Evolutionary conservation across 352 stramenopile species (phyloP), one percentile per base, ranked within the genome.

Genomic region (Phytophthora sp.): DNA sequence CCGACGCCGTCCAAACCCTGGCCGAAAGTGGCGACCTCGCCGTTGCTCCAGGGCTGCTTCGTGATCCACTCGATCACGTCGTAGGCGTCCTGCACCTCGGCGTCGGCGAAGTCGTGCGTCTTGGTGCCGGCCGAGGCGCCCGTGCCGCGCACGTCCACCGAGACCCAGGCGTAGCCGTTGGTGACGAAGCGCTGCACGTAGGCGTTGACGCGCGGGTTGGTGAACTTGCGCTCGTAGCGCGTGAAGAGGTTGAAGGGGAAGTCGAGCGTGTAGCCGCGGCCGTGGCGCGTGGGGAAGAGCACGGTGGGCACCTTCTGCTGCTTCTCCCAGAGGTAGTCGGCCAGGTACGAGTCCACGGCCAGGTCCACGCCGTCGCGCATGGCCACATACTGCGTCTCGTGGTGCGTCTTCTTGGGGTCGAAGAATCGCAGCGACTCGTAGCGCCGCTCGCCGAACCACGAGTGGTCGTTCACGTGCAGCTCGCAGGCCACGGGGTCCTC

Each of bases 1-100:
- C 82, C 74, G 12, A 90, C 73, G 21, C 86, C 86, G 17, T 94
- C 86, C 21, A 92, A 55, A 44, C 86, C 86, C 55, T 92, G 82
- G 42, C 86, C 86, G 38, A 92, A 81, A 1, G 76, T 72, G 10
- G 76, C 82, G 9, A 94, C 86, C 13, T 92, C 65, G 46, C 86
- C 86, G 71, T 92, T 91, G 20, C 82, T 92, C 86, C 86, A 94
- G 2, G 76, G 67, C 58, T 94, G 86, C 59, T 88, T 49, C 0
- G 78, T 87, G 66, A 94, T 83, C 86, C 86, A 94, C 49, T 94
- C 82, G 41, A 94, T 82, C 12, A 94, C 46, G 35, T 92, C 83
- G 52, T 91, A 88, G 11, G 69, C 82, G 38, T 94, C 86, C 17
- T 83, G 54, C n/a, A 91, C 60, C 52, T 94, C 86, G 20, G 84